Conservation (phyloP, 495 filamentous ascomycete species). For the Neurospora terricola region DNA sequence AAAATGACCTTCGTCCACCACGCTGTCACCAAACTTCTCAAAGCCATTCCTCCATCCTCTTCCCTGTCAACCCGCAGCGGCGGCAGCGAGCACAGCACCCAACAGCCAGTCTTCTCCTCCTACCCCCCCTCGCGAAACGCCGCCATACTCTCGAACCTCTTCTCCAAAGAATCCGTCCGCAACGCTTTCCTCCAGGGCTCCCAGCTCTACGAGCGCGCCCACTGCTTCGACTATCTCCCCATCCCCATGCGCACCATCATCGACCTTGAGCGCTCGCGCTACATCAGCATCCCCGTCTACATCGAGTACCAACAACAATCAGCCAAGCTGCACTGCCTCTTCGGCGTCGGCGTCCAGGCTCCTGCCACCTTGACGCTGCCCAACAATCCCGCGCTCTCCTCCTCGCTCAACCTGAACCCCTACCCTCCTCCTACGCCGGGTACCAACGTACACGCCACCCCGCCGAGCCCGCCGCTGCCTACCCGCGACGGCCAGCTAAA, state of each 20-base stretch:
- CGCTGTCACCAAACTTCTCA: conserved; percentile 25
- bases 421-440: not conserved
- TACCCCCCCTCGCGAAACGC: conserved; percentile 34
- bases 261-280: conserved; percentile 26
- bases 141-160: conserved; percentile 35
- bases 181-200: conserved; percentile 41
- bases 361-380: not conserved
- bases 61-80: conserved; percentile 9
- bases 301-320: conserved; percentile 39
- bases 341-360: conserved; percentile 29
- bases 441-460: not conserved
- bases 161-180: conserved; percentile 26
- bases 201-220: conserved; percentile 40
- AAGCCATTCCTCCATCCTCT: not conserved
- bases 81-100: conserved; percentile 13
- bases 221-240: conserved; percentile 5
- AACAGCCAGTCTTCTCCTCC: conserved; percentile 5
- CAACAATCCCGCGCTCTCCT: not conserved
- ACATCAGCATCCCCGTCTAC: conserved; percentile 28
- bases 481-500: conserved; percentile 12
- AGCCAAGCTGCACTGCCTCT: conserved; percentile 53
- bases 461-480: conserved; percentile 20
- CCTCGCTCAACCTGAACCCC: not conserved
- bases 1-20: conserved; percentile 26
- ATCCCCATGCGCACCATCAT: not conserved